phyloP scores from a whole-genome alignment of 2,329 filamentous ascomycete species.

The Torrubiellomyces zombiae region DNA sequence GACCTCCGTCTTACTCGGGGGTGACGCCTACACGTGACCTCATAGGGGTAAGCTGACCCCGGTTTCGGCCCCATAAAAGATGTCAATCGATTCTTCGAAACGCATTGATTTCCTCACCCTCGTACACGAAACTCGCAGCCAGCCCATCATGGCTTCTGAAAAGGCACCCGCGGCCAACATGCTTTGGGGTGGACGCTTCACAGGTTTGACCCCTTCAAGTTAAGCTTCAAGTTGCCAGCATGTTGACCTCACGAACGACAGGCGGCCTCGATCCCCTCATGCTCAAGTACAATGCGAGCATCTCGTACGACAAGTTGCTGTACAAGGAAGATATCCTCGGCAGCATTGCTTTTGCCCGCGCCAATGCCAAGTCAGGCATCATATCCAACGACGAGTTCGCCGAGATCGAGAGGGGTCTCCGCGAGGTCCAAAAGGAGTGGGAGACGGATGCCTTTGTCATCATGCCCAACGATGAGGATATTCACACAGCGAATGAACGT shows the following conservation, averaged over 20 bases:
- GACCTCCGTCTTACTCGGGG: too few relatives aligned
- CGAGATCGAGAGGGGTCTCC: conserved; percentile 57
- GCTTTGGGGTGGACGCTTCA: conserved; percentile 33
- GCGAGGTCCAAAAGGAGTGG: conserved; percentile 38
- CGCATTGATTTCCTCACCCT: too few relatives aligned
- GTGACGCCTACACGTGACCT: too few relatives aligned
- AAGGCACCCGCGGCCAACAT: too few relatives aligned
- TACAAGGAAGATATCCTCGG: conserved; percentile 70
- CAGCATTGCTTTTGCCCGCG: conserved; percentile 65
- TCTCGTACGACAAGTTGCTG: conserved; percentile 63
- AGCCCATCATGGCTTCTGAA: too few relatives aligned
- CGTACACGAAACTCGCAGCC: too few relatives aligned
- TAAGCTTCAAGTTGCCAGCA: not conserved
- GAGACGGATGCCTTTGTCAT: conserved; percentile 30
- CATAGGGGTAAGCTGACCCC: too few relatives aligned
- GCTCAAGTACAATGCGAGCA: conserved; percentile 68
- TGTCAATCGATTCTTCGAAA: too few relatives aligned
- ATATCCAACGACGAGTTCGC: conserved; percentile 56
- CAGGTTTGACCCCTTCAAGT: conserved; percentile 11
- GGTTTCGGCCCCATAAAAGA: too few relatives aligned
- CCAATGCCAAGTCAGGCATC: conserved; percentile 61
- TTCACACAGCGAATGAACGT: conserved; percentile 57
- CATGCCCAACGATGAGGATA: conserved; percentile 37
- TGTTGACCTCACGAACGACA: conserved; percentile 16
- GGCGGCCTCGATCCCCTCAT: conserved; percentile 75